Evolutionary conservation across 2,329 filamentous ascomycete species (phyloP), one percentile per base, ranked within the genome.

Genomic region (Didymellaceae sp.): DNA sequence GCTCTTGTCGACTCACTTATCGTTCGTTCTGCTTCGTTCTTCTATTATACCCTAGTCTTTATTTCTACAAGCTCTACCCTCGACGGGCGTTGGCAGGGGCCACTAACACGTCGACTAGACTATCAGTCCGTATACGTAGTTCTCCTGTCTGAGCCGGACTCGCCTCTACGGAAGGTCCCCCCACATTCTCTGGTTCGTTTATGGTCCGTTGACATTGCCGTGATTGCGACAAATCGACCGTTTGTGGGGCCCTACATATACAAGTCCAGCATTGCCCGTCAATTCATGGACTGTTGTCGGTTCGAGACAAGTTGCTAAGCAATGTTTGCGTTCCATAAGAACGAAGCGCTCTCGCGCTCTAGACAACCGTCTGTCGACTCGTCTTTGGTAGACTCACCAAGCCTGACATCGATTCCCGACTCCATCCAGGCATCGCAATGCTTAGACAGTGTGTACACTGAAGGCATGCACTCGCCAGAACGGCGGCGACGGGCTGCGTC

Each of bases 251-350:
- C 61, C 57, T 58, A 59, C 59, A 57, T 55, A 46, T 57, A 37
- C 50, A 38, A 42, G 50, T 46, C 52, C 52, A 65, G 56, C 58
- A 62, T 57, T 57, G 56, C 57, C 52, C 55, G 46, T 57, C 44
- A 30, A 45, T 54, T 61, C 54, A 60, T 66, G 62, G 56, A 43
- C 38, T 32, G 25, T 58, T 55, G 54, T 45, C 44, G 30, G 45
- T 37, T 33, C 40, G 46, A 52, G 35, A 45, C 41, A 32, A 51
- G 49, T 47, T 43, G 9, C 43, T 38, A 55, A 57, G 55, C 62
- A 24, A 73, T 74, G 71, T 72, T 73, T 55, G 53, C 63, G 22
- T 73, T 70, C 40, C 68, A 72, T 64, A 73, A 71, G 53, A 68
- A 47, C 57, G 67, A 66, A 47, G 53, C 58, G 6, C 31, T 58